phyloP scores from a whole-genome alignment of 2,329 filamentous ascomycete species.

The Ophiostoma sp. region DNA sequence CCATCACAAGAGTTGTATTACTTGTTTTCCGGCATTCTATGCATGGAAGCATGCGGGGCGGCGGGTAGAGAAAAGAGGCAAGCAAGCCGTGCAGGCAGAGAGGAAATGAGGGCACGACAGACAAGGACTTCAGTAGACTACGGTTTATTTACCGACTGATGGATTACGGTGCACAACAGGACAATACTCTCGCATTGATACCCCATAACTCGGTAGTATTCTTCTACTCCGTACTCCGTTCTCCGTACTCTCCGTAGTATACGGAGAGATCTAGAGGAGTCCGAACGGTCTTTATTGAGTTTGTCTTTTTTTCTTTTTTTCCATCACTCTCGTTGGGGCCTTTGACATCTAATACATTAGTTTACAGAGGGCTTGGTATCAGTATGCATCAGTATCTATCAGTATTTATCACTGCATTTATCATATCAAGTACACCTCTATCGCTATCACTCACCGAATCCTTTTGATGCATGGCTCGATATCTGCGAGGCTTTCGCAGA shows the following conservation, averaged over 20 bases:
- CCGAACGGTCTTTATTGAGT: background rate
- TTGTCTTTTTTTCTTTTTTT: background rate
- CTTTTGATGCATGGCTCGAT: background rate
- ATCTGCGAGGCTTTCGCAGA: background rate
- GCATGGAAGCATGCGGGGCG: slow-evolving; percentile 11
- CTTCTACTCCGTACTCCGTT: slow-evolving; percentile 11
- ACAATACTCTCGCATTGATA: background rate
- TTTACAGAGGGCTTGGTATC: too few species aligned
- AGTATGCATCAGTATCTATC: background rate
- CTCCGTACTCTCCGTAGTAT: slow-evolving; percentile 1
- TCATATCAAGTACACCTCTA: background rate
- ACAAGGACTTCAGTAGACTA: background rate
- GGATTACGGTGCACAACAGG: too few species aligned
- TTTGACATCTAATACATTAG: background rate
- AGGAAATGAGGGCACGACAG: background rate
- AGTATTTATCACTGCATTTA: background rate
- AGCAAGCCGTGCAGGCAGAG: too few species aligned
- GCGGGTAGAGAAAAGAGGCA: background rate
- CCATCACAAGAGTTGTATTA: background rate
- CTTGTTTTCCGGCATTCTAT: background rate
- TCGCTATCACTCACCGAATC: background rate
- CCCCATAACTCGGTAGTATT: slow-evolving; percentile 5
- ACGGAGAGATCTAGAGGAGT: slow-evolving; percentile 6
- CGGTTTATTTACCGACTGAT: too few species aligned
- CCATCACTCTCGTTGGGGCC: background rate